A percentile compares a stretch with the other conserved stretches of the same genome.
These are phyloP conservation scores for Penicillium dipodomyicola DNA, from an alignment of 495 filamentous ascomycete species.

Conservation along the genomic window DNA sequence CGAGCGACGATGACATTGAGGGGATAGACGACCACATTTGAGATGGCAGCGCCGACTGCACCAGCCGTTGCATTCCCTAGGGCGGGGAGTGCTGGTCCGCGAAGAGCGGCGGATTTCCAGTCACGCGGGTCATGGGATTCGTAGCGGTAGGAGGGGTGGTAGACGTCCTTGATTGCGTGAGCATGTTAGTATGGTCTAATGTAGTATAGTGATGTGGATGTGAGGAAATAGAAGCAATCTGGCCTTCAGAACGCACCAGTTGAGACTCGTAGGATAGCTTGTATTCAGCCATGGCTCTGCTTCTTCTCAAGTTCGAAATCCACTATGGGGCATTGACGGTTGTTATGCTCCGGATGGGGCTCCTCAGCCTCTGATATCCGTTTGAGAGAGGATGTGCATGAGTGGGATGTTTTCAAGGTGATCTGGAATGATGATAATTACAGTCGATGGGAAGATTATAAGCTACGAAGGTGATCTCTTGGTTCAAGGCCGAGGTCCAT, in stretches of 20 bases:
- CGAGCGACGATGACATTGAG: conserved; percentile 82
- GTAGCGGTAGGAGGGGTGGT: conserved; percentile 50
- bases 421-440: neutral
- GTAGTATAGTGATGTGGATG: neutral
- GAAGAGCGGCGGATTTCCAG: conserved; percentile 38
- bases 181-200: conserved; percentile 4
- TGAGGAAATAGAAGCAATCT: neutral
- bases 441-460: conserved; percentile 2
- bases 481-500: conserved; percentile 20
- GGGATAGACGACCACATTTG: conserved; percentile 77
- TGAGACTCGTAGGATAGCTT: conserved; percentile 35
- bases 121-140: conserved; percentile 36
- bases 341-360: neutral
- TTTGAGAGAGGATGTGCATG: neutral
- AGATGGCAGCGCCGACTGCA: conserved; percentile 73
- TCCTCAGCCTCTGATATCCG: neutral
- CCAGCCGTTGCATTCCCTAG: conserved; percentile 86
- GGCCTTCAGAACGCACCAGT: conserved; percentile 20
- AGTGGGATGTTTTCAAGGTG: neutral
- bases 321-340: neutral
- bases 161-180: conserved; percentile 42
- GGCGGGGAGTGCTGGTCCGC: conserved; percentile 65
- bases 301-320: neutral
- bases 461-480: conserved; percentile 14
- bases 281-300: conserved; percentile 30